Conservation (phyloP, 768 basidiomycete species). For the Dentipellis sp. region DNA sequence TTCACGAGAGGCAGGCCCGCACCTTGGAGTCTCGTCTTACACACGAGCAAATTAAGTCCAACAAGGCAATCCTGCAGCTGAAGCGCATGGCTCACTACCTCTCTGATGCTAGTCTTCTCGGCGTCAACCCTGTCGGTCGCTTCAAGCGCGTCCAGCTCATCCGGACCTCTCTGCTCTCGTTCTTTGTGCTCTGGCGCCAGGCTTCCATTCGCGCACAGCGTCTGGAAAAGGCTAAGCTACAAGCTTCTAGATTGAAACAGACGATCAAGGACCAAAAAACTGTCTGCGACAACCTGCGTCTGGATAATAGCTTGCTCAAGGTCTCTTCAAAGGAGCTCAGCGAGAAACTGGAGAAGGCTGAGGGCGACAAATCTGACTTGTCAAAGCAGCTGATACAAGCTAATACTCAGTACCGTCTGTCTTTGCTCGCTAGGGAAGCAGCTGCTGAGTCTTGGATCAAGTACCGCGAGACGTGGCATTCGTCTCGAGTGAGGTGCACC, state of each 20-base stretch:
- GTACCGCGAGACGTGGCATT: not conserved
- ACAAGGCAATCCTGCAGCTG: not conserved
- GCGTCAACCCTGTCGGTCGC: not conserved
- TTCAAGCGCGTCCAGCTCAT: not conserved
- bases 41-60: not conserved
- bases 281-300: not conserved
- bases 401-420: not conserved
- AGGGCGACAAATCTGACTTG: not conserved
- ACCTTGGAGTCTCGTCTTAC: not conserved
- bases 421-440: not conserved
- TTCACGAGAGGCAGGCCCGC: not conserved
- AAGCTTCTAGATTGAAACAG: not conserved
- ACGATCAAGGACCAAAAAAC: not conserved
- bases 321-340: not conserved
- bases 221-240: not conserved
- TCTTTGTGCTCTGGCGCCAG: not conserved
- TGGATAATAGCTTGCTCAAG: not conserved
- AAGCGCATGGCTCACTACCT: not conserved
- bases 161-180: not conserved
- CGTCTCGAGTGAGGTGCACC: not conserved
- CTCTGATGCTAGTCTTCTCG: not conserved
- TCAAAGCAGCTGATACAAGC: not conserved
- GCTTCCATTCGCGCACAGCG: not conserved
- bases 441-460: slow-evolving; percentile 1
- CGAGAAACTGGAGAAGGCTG: not conserved